Base-by-base conservation (phyloP, 129 eudicot genomes). In the Escallonia rubra region DNA sequence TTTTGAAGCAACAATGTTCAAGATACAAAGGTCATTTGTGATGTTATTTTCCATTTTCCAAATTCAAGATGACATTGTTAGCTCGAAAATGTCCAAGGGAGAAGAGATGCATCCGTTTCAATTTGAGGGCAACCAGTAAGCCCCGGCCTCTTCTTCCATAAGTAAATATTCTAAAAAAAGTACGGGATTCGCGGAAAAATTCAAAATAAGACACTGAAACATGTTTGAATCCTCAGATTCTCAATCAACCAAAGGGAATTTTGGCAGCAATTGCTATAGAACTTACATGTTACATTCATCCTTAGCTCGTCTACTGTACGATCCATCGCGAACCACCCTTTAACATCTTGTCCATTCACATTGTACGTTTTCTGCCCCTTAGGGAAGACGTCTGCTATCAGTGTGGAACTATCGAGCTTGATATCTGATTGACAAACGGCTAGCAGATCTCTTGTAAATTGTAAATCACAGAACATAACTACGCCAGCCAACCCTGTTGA, bases 241-340 rank as follows among this genome's bases (percentile, higher is more conserved):
- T 52, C 10, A 46, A 9, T 1, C 50, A 2, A 46, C 50, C 6
- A 46, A 46, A 46, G 0, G 8, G 50, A 9, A 46, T 46, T 4
- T 46, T 46, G 8, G n/a, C n/a, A 51, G 3, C 3, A 6, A 13
- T 10, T 48, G 10, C 11, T 10, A 11, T 8, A 7, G 39, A 59
- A 78, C 95, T 78, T 86, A 93, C 99, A 67, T 43, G 58, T 52
- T 7, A 90, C 64, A 10, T 82, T 87, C 38, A 79, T 73, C 42
- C 64, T 64, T 3, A 93, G 63, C 23, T 75, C 73, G 2, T 78
- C 79, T 16, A 81, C 51, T 2, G 60, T 14, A 16, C 73, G 82
- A 66, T 89, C 99, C 15, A 82, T 16, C 2, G 90, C 79, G 61
- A 93, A 93, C 90, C 90, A 93, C 14, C 98, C 98, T 40, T 52